phyloP scores from a whole-genome alignment of 2,329 filamentous ascomycete species.

The Talaromyces sp. region DNA sequence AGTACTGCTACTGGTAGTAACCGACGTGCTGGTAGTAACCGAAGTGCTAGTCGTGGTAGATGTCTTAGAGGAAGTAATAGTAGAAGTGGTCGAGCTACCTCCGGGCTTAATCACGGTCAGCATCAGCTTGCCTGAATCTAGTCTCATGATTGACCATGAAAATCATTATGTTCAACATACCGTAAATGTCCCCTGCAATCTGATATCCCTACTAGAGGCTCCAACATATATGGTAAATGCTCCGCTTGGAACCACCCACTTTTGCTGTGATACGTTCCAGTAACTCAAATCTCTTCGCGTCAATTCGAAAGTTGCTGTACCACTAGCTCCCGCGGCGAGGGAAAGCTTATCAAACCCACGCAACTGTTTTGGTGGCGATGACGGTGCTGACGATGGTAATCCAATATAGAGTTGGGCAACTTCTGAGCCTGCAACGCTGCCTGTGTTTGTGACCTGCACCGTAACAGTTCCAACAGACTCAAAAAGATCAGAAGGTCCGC shows the following conservation, averaged over 20 bases:
- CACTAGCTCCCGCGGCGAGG: conserved; percentile 24
- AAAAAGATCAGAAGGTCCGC: conserved; percentile 60
- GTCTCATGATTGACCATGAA: not conserved
- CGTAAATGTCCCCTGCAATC: conserved; percentile 6
- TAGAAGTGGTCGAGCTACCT: conserved; percentile 7
- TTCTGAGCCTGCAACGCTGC: conserved; percentile 62
- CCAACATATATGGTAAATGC: conserved; percentile 10
- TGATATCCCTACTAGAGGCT: conserved; percentile 7
- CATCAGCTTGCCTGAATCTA: not conserved
- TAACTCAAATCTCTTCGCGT: conserved; percentile 61
- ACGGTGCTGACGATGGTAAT: conserved; percentile 23
- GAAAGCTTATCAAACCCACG: conserved; percentile 61
- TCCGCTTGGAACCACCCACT: conserved; percentile 48
- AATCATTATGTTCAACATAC: not conserved
- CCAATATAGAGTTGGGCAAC: conserved; percentile 57
- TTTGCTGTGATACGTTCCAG: conserved; percentile 59
- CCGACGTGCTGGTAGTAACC: not conserved
- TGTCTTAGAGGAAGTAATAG: conserved; percentile 3
- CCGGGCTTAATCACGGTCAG: conserved; percentile 2
- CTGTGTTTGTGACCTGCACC: conserved; percentile 69
- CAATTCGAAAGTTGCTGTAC: conserved; percentile 52
- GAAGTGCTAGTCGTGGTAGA: not conserved
- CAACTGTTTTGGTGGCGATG: conserved; percentile 51
- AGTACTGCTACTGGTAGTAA: not conserved
- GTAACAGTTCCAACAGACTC: conserved; percentile 55